Evolutionary conservation across 768 basidiomycete species (phyloP).

Genomic region (Lactarius pseudohatsudake): DNA sequence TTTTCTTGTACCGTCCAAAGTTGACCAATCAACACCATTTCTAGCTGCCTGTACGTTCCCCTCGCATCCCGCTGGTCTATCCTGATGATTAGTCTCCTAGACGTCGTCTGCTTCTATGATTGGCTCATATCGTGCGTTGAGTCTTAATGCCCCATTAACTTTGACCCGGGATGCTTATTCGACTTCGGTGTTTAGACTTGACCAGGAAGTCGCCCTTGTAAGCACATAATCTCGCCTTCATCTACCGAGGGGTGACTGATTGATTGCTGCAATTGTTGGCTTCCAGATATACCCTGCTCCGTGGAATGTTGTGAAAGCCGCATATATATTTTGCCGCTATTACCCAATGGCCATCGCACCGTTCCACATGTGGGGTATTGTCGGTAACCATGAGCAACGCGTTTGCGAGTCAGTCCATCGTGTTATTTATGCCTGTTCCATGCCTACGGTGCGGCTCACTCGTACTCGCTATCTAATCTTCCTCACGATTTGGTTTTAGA

Average conservation of each 20-base stretch:
- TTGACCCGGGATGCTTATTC: not conserved
- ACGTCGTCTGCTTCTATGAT: constrained; percentile 27
- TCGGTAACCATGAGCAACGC: not conserved
- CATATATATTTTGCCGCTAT: no score
- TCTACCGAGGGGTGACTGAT: not conserved
- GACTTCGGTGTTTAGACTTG: constrained; percentile 12
- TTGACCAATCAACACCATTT: not conserved
- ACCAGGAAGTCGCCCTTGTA: constrained; percentile 21
- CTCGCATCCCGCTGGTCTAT: not conserved
- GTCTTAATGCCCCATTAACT: not conserved
- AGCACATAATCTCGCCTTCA: not conserved
- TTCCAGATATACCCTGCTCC: constrained; percentile 8
- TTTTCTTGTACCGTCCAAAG: not conserved
- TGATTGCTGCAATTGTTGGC: not conserved
- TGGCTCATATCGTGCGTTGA: constrained; percentile 28
- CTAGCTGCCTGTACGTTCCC: constrained; percentile 18
- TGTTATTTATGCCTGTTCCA: constrained; percentile 15
- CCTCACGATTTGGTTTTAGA: not conserved
- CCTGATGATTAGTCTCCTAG: constrained; percentile 4
- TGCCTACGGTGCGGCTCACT: constrained; percentile 22
- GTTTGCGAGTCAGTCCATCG: constrained; percentile 10
- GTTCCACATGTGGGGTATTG: no score
- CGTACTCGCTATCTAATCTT: not conserved
- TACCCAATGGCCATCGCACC: no score
- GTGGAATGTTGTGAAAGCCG: no score